These are phyloP conservation scores for Hypoxylon sp. DNA, from an alignment of 2,329 filamentous ascomycete species.

Conservation along the genomic window DNA sequence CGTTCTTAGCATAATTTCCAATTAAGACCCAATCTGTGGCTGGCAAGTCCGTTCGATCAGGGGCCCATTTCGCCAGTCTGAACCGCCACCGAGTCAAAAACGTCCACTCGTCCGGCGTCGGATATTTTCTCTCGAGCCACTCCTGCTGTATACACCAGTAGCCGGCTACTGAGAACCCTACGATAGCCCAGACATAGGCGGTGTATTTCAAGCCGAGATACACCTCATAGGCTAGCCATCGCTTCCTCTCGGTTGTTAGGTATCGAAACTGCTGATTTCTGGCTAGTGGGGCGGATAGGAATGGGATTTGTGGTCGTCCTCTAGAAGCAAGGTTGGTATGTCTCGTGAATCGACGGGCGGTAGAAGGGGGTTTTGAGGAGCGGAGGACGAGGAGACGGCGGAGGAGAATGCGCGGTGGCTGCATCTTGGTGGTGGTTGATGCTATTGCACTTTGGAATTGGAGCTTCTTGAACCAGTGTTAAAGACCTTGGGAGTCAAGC, in stretches of 20 bases:
- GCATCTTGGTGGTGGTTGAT: constrained; percentile 36
- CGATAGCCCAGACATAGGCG: constrained; percentile 74
- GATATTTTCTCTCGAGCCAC: constrained; percentile 79
- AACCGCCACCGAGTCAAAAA: constrained; percentile 78
- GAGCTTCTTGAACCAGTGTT: constrained; percentile 1
- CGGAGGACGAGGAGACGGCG: constrained; percentile 43
- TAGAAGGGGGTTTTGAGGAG: constrained; percentile 29
- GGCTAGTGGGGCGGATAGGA: constrained; percentile 62
- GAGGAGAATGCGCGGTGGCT: constrained; percentile 43
- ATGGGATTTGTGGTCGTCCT: constrained; percentile 65
- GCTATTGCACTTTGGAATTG: neutral
- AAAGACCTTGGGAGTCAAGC: neutral
- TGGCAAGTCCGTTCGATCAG: constrained; percentile 67
- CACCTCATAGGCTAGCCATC: constrained; percentile 79
- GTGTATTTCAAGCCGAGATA: constrained; percentile 78
- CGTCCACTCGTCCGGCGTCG: constrained; percentile 86
- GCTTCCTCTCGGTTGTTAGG: constrained; percentile 82
- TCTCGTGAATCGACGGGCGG: constrained; percentile 69
- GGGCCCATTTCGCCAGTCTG: constrained; percentile 73
- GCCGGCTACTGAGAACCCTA: constrained; percentile 72
- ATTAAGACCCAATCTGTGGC: constrained; percentile 79
- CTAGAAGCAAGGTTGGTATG: constrained; percentile 61
- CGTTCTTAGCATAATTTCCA: constrained; percentile 70
- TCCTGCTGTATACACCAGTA: constrained; percentile 80
- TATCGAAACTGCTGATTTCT: constrained; percentile 73